These are phyloP conservation scores for Paraphoma sp. DNA, from an alignment of 2,329 filamentous ascomycete genomes.

Conservation along the genomic window DNA sequence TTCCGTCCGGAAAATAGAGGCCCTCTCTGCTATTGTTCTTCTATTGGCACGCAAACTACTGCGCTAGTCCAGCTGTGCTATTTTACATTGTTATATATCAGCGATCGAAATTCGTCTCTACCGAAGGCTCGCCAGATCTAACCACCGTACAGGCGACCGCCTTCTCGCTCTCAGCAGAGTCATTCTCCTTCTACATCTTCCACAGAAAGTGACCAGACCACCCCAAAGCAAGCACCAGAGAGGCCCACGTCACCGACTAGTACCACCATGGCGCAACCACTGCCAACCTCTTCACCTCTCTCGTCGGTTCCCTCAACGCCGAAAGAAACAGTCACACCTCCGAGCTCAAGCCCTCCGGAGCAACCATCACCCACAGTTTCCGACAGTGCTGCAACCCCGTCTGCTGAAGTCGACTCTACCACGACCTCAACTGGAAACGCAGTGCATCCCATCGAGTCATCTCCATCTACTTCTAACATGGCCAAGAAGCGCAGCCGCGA, in stretches of 20 bases:
- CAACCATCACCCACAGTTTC: neutral
- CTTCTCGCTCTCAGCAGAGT: slow-evolving; percentile 1
- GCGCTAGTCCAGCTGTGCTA: too few relatives aligned
- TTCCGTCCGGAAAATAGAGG: too few relatives aligned
- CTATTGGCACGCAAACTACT: neutral
- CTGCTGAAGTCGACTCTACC: neutral
- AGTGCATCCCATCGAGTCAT: neutral
- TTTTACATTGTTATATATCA: too few relatives aligned
- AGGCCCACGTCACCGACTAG: slow-evolving; percentile 7
- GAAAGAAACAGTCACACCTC: slow-evolving; percentile 4
- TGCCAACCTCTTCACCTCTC: slow-evolving; percentile 14
- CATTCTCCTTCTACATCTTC: neutral
- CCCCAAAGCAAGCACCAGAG: slow-evolving; percentile 1
- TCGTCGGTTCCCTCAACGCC: slow-evolving; percentile 11
- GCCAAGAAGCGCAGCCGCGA: slow-evolving; percentile 7
- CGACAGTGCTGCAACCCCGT: neutral
- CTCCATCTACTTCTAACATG: slow-evolving; percentile 5
- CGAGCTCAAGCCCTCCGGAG: neutral
- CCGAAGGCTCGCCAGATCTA: too few relatives aligned
- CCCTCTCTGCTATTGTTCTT: slow-evolving; percentile 1
- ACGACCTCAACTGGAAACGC: neutral
- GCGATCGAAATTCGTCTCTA: too few relatives aligned
- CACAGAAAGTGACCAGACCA: neutral
- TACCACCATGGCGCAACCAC: slow-evolving; percentile 11
- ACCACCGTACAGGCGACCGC: slow-evolving; percentile 2